These are phyloP conservation scores for Oxytropis ochrocephala DNA, from an alignment of 306 rosid species.

Conservation along the genomic window DNA sequence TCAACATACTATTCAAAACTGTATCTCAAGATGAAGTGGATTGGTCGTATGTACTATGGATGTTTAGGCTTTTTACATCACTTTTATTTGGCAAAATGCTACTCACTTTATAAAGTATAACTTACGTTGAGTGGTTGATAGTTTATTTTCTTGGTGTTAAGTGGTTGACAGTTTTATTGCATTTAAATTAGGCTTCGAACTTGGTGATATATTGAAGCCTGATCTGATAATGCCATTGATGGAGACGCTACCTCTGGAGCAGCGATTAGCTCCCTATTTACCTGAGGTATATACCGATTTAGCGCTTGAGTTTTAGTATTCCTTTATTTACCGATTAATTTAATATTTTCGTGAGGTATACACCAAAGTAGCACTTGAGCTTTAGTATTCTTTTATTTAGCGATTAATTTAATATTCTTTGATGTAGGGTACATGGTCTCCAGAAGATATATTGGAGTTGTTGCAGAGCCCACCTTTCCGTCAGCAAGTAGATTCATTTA, in stretches of 20 bases:
- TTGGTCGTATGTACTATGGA: background rate
- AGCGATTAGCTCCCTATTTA: constrained; percentile 63
- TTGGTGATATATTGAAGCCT: constrained; percentile 86
- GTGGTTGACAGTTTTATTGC: constrained; percentile 11
- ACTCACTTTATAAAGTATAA: background rate
- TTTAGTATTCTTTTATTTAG: background rate
- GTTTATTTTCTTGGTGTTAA: no score
- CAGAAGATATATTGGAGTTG: constrained; percentile 80
- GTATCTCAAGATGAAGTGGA: background rate
- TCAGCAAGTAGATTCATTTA: constrained; percentile 90
- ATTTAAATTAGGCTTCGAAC: constrained; percentile 56
- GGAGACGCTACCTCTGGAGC: constrained; percentile 68
- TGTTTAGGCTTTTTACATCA: background rate
- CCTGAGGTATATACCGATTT: constrained; percentile 65
- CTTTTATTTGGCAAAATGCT: background rate
- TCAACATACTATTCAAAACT: background rate
- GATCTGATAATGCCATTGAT: constrained; percentile 83
- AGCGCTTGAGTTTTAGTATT: constrained; percentile 9
- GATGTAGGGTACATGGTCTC: constrained; percentile 80
- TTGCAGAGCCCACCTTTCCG: constrained; percentile 95
- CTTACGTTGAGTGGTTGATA: background rate
- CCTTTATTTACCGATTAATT: background rate
- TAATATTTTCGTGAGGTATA: constrained; percentile 18
- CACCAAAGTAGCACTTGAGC: constrained; percentile 9
- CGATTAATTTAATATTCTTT: constrained; percentile 3